These are phyloP conservation scores for Nevesoporus exiguus DNA, from an alignment of 768 basidiomycete species.

Conservation along the genomic window DNA sequence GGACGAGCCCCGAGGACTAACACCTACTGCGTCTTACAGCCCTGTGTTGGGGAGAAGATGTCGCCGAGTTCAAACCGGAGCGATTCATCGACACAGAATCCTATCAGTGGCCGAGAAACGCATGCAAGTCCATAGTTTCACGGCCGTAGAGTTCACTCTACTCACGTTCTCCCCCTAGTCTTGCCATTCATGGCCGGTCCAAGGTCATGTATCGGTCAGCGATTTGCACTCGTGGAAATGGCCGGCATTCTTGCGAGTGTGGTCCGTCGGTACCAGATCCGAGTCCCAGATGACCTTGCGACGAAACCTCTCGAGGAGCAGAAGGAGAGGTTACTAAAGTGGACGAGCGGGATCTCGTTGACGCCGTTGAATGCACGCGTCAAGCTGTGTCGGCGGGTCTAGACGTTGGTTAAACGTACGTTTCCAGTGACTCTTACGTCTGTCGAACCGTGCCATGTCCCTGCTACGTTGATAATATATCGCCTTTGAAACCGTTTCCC, in stretches of 20 bases:
- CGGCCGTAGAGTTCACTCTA: neutral
- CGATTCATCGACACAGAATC: slow-evolving; percentile 48
- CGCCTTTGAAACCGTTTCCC: no score
- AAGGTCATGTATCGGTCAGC: slow-evolving; percentile 48
- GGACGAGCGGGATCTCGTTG: slow-evolving; percentile 37
- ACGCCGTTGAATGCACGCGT: slow-evolving; percentile 32
- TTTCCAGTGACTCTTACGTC: neutral
- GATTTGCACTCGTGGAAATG: slow-evolving; percentile 43
- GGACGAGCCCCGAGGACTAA: neutral
- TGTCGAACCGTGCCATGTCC: no score
- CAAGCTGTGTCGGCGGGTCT: slow-evolving; percentile 20
- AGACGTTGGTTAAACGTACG: neutral
- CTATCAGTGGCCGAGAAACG: slow-evolving; percentile 47
- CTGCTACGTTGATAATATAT: no score
- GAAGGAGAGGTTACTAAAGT: slow-evolving; percentile 32
- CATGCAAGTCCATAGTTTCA: neutral
- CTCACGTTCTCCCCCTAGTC: slow-evolving; percentile 24
- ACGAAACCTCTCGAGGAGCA: slow-evolving; percentile 31
- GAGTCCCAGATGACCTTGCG: slow-evolving; percentile 36
- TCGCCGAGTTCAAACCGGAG: slow-evolving; percentile 43
- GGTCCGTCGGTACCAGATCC: slow-evolving; percentile 40
- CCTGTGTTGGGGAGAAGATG: slow-evolving; percentile 48
- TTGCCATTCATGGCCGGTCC: slow-evolving; percentile 45
- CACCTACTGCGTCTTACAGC: slow-evolving; percentile 26
- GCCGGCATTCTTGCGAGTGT: slow-evolving; percentile 43